phyloP scores from a whole-genome alignment of 1,284 basidiomycete species.

The Melampsora americana region DNA sequence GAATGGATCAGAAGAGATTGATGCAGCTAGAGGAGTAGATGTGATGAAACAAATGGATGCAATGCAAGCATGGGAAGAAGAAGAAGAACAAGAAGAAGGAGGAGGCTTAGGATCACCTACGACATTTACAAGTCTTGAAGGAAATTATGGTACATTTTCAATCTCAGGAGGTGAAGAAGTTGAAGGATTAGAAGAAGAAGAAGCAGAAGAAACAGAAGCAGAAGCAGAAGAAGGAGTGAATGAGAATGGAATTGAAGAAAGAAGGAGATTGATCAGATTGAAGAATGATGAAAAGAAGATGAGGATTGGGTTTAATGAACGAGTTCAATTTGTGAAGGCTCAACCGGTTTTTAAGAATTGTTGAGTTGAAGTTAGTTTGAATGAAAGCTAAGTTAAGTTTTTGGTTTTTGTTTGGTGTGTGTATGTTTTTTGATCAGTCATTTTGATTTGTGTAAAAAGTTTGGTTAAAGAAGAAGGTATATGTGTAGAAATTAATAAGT shows the following conservation, averaged over 20 bases:
- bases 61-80: conserved; percentile 16
- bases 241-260: not conserved
- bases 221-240: too few relatives aligned
- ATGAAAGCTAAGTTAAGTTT: too few relatives aligned
- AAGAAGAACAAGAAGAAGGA: conserved; percentile 15
- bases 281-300: not conserved
- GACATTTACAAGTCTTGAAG: not conserved
- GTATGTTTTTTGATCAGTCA: too few relatives aligned
- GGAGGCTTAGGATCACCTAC: not conserved
- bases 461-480: too few relatives aligned
- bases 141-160: conserved; percentile 3
- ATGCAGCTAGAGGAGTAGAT: conserved; percentile 30
- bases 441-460: too few relatives aligned
- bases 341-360: conserved; percentile 39
- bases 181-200: conserved; percentile 5
- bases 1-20: not conserved
- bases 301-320: conserved; percentile 18
- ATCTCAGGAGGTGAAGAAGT: not conserved
- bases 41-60: conserved; percentile 41
- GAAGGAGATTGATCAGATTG: not conserved
- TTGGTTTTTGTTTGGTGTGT: too few relatives aligned
- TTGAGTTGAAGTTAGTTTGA: not conserved
- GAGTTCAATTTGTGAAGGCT: conserved; percentile 23
- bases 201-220: too few relatives aligned
- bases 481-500: too few relatives aligned